Percentiles rank a stretch among this genome's conserved stretches.
Conservation (phyloP, 345 rosid genomes). For the Trapa incisa region DNA sequence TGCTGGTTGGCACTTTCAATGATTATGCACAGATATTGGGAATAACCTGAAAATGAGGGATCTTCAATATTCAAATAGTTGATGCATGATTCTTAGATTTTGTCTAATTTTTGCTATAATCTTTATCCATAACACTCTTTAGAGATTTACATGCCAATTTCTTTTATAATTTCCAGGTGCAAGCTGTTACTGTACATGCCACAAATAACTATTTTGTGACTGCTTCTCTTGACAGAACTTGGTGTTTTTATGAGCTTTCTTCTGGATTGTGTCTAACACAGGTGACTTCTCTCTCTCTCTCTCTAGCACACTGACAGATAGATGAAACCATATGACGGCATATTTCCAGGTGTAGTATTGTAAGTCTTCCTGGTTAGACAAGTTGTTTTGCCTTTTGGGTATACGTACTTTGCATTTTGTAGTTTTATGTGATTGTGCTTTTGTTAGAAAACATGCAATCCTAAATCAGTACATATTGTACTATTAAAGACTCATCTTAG, state of each 20-base stretch:
- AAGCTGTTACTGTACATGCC: slow-evolving; percentile 93
- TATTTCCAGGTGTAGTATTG: no score
- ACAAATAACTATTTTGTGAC: slow-evolving; percentile 91
- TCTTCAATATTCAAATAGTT: not conserved
- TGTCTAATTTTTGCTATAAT: not conserved
- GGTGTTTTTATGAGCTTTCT: slow-evolving; percentile 93
- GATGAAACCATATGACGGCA: no score
- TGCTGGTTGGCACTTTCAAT: not conserved
- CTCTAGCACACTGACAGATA: no score
- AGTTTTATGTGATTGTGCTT: not conserved
- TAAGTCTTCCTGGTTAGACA: no score
- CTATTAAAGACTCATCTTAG: not conserved
- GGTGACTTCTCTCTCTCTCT: slow-evolving; percentile 24
- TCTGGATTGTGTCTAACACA: slow-evolving; percentile 81
- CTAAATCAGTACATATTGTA: not conserved
- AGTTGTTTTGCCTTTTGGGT: not conserved
- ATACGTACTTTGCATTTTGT: no score
- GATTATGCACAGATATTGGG: not conserved
- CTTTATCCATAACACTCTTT: not conserved
- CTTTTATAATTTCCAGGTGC: slow-evolving; percentile 46
- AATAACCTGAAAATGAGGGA: not conserved
- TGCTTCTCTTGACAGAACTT: slow-evolving; percentile 82
- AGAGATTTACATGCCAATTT: slow-evolving; percentile 1
- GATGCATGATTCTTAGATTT: not conserved
- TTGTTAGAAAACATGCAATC: not conserved